Percentiles rank a stretch among this genome's conserved stretches.
phyloP scores from a whole-genome alignment of 805 yeast genomes.

The Wickerhamomyces strasburgensis region DNA sequence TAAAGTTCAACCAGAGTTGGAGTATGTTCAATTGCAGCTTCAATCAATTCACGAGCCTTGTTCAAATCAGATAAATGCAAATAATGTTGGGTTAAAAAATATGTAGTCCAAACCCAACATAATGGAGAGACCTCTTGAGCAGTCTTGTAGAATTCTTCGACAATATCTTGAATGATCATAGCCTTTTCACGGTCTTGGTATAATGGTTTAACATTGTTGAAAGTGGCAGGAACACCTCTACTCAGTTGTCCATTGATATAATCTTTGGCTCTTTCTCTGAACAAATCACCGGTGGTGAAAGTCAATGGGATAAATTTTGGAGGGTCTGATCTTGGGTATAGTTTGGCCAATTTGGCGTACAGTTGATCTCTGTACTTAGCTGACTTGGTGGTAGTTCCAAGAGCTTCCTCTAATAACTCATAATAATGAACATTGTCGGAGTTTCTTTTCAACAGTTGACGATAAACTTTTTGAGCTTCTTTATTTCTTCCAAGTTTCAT shows the following conservation, averaged over 20 bases:
- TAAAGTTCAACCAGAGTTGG: constrained; percentile 84
- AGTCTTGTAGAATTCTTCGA: constrained; percentile 38
- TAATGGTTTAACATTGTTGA: constrained; percentile 78
- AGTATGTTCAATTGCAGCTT: constrained; percentile 61
- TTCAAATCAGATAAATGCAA: constrained; percentile 49
- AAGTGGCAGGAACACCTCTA: constrained; percentile 87
- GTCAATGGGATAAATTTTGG: constrained; percentile 75
- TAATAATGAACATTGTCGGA: constrained; percentile 76
- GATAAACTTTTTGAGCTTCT: constrained; percentile 66
- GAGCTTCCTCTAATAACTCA: constrained; percentile 55
- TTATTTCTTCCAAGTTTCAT: constrained; percentile 48
- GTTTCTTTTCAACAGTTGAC: constrained; percentile 73
- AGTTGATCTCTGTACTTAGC: constrained; percentile 47
- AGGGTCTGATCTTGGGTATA: constrained; percentile 83
- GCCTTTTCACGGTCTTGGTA: constrained; percentile 41
- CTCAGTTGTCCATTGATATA: constrained; percentile 61
- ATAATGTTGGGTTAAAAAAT: constrained; percentile 76
- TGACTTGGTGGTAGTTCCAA: constrained; percentile 47
- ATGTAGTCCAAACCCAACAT: constrained; percentile 58
- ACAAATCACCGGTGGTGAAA: constrained; percentile 53
- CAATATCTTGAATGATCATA: constrained; percentile 46
- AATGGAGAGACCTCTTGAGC: constrained; percentile 30
- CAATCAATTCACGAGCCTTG: constrained; percentile 52
- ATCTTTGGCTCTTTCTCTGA: constrained; percentile 39
- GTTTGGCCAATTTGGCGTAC: constrained; percentile 57